Evolutionary conservation across 495 filamentous ascomycete species (phyloP), one percentile per base, ranked within the genome.

Genomic region (Stereocaulon alpinum): DNA sequence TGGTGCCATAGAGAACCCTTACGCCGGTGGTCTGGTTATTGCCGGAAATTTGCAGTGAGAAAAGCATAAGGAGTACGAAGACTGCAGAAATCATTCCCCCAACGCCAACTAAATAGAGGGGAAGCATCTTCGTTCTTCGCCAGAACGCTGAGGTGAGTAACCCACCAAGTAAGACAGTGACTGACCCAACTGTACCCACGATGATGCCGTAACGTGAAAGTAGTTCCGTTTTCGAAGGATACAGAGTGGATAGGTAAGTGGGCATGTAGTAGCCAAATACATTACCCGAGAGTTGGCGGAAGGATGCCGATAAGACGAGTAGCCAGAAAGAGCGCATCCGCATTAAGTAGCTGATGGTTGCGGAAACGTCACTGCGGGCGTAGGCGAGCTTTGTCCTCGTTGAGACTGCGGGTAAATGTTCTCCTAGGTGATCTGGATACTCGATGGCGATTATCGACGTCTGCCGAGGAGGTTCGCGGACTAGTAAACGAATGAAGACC

Each of bases 261-360:
- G 68, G 68, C 68, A 70, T 70, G 53, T 70, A 70, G 53, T 69
- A 70, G 17, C 68, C 68, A 61, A 71, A 70, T 0, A 71, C 63
- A 45, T 69, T 68, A 3, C 65, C 68, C 6, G 61, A 41, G 9
- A 71, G 49, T 41, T 69, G 68, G 9, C 68, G 63, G 54, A 66
- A 57, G 14, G 45, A 58, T 9, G 66, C 63, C 14, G 63, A 62
- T 7, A 72, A 56, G 1, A 62, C 58, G 6, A 71, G 55, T 0
- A 71, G 58, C 68, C 68, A 72, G 52, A 72, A 69, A 7, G 67
- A 70, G 22, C 58, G 58, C 63, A 72, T 66, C 2, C 60, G 63
- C 17, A 70, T 22, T 5, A 72, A 34, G 42, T 72, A 65, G 5
- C 17, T 22, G 14, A 70, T 50, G 6, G 68, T 66, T n/a, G 56